Evolutionary conservation across 768 basidiomycete species (phyloP).

Genomic region (Lactarius hatsudake): DNA sequence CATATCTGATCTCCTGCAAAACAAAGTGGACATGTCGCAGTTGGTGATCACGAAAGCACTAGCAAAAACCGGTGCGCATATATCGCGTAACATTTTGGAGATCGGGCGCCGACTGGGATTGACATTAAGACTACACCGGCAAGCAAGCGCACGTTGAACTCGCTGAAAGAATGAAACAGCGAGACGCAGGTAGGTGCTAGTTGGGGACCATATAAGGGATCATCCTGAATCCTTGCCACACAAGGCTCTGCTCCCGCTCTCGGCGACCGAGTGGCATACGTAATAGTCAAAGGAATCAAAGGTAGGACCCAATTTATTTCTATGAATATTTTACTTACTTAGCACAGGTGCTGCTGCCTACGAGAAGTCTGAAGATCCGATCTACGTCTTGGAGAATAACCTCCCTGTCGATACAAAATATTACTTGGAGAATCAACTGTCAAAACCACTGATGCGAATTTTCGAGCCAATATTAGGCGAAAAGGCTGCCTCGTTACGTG

Average conservation of each 20-base stretch:
- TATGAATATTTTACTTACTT: neutral
- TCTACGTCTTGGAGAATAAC: conserved; percentile 97
- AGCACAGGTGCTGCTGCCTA: conserved; percentile 89
- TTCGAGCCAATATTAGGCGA: conserved; percentile 98
- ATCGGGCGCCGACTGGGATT: neutral
- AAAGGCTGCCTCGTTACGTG: conserved; percentile 79
- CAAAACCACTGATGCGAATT: conserved; percentile 94
- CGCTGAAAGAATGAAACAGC: conserved; percentile 91
- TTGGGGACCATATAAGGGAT: neutral
- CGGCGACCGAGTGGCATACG: conserved; percentile 98
- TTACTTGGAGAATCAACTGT: conserved; percentile 96
- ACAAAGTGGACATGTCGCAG: conserved; percentile 98
- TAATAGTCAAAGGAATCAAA: conserved; percentile 95
- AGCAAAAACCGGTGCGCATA: conserved; percentile 67
- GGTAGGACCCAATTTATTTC: conserved; percentile 42
- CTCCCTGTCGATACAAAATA: conserved; percentile 98
- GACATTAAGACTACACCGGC: conserved; percentile 71
- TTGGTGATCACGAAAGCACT: conserved; percentile 98
- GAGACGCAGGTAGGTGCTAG: conserved; percentile 71
- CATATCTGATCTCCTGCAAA: conserved; percentile 92
- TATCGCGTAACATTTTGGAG: neutral
- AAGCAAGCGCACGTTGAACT: conserved; percentile 98
- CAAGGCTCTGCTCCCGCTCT: conserved; percentile 92
- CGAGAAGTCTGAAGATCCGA: conserved; percentile 97
- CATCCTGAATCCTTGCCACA: neutral